These are phyloP conservation scores for Starmerella geochares DNA, from an alignment of 805 yeast species.

Conservation along the genomic window DNA sequence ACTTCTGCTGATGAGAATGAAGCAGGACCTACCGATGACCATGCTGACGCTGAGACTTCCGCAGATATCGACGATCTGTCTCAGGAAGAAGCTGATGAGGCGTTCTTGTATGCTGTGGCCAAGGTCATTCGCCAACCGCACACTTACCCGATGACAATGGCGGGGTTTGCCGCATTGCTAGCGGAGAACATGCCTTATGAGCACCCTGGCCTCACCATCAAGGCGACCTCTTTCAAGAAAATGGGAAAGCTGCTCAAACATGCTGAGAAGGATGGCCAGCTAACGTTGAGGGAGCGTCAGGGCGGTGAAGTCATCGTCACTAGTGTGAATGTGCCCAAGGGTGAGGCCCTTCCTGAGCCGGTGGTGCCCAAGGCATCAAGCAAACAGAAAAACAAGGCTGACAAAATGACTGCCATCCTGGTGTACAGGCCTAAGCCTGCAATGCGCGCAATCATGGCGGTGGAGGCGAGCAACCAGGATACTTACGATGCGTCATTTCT, in stretches of 20 bases:
- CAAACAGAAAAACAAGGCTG: slow-evolving; percentile 7
- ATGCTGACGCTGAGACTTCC: slow-evolving; percentile 4
- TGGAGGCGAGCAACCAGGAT: slow-evolving; percentile 21
- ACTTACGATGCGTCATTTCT: slow-evolving; percentile 37
- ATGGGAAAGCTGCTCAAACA: slow-evolving; percentile 74
- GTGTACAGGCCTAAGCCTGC: slow-evolving; percentile 29
- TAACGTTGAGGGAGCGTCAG: slow-evolving; percentile 72
- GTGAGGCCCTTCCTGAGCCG: slow-evolving; percentile 12
- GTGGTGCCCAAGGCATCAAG: slow-evolving; percentile 11
- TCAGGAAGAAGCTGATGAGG: slow-evolving; percentile 37
- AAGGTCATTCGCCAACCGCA: slow-evolving; percentile 48
- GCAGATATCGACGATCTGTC: slow-evolving; percentile 13
- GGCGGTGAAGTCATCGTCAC: slow-evolving; percentile 63
- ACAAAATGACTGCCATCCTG: slow-evolving; percentile 23
- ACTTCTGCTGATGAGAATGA: too few relatives aligned
- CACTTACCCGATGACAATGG: slow-evolving; percentile 54
- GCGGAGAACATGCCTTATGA: slow-evolving; percentile 57
- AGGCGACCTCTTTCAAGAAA: slow-evolving; percentile 83
- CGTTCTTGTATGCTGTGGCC: slow-evolving; percentile 59
- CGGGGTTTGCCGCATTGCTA: slow-evolving; percentile 55
- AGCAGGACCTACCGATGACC: too few relatives aligned
- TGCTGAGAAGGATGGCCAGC: slow-evolving; percentile 64
- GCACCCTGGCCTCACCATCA: slow-evolving; percentile 38
- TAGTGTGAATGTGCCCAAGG: slow-evolving; percentile 34
- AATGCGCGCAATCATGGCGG: slow-evolving; percentile 21